Evolutionary conservation across 192 early-diverging fungal species (phyloP).

Genomic region (Rhizoclosmatium globosum): DNA sequence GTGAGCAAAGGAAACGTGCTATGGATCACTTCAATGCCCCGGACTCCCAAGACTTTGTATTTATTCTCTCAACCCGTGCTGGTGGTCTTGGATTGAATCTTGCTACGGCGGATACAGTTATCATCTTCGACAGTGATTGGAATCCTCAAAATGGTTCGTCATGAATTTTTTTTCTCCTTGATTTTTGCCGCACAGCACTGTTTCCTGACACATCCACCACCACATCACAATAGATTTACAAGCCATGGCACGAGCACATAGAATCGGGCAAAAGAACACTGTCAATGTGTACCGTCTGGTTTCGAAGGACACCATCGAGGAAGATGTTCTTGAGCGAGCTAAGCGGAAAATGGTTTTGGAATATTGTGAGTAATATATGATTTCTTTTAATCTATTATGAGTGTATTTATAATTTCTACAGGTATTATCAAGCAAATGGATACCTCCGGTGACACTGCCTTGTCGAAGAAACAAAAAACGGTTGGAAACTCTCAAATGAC

Average conservation of each 20-base stretch:
- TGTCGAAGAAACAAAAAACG: slow-evolving; percentile 56
- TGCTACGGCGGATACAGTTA: slow-evolving; percentile 91
- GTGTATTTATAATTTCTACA: neutral
- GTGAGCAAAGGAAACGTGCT: slow-evolving; percentile 91
- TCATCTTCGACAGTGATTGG: slow-evolving; percentile 87
- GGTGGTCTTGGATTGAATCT: slow-evolving; percentile 98
- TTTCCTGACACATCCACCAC: slow-evolving; percentile 1
- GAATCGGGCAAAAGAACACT: slow-evolving; percentile 96
- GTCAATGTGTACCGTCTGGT: slow-evolving; percentile 99
- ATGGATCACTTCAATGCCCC: slow-evolving; percentile 99
- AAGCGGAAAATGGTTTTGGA: slow-evolving; percentile 99
- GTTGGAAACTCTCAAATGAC: slow-evolving; percentile 60
- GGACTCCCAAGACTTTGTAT: slow-evolving; percentile 92
- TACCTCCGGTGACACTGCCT: slow-evolving; percentile 83
- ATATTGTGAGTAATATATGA: slow-evolving; percentile 69
- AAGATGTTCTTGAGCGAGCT: slow-evolving; percentile 97
- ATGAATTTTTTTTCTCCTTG: slow-evolving; percentile 34
- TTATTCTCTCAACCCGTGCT: slow-evolving; percentile 95
- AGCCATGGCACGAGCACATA: slow-evolving; percentile 97
- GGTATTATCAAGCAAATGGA: slow-evolving; percentile 99
- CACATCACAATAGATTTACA: slow-evolving; percentile 72
- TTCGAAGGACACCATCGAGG: slow-evolving; percentile 97
- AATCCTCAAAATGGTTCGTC: slow-evolving; percentile 88
- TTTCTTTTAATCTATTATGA: neutral
- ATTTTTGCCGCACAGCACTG: neutral